Conservation (phyloP, 768 basidiomycete genomes). For the Clitopilus passeckerianus region DNA sequence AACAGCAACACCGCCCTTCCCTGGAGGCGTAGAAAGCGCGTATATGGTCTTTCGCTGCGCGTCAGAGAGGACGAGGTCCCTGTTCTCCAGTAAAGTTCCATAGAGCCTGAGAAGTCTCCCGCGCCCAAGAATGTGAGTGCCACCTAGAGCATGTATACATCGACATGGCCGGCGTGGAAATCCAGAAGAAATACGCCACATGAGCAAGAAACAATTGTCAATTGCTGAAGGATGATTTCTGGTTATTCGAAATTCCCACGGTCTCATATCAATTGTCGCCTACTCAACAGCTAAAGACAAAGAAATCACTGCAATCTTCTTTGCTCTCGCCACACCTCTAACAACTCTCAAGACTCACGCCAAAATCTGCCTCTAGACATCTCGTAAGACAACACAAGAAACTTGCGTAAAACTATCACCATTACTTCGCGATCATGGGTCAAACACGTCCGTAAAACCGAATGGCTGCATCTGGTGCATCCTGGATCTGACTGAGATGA, state of each 20-base stretch:
- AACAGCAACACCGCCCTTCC: constrained; percentile 80
- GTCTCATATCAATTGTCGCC: neutral
- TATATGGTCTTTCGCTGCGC: constrained; percentile 77
- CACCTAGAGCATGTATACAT: neutral
- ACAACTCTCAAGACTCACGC: neutral
- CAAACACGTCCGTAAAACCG: constrained; percentile 69
- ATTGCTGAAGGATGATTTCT: neutral
- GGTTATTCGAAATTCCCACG: neutral
- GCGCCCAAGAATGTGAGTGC: neutral
- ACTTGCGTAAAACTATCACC: constrained; percentile 2
- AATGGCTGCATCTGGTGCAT: neutral
- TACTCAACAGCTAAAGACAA: neutral
- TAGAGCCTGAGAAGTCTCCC: neutral
- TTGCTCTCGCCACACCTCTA: neutral
- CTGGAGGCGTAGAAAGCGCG: constrained; percentile 83
- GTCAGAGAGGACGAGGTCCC: constrained; percentile 25
- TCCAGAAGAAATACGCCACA: neutral
- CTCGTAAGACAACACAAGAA: neutral
- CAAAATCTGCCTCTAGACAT: neutral
- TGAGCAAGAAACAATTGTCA: neutral
- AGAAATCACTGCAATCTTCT: neutral
- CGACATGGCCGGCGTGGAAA: neutral
- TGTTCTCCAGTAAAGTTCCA: neutral
- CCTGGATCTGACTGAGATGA: constrained; percentile 5
- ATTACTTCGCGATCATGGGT: constrained; percentile 41